Percentiles rank a stretch among this genome's conserved stretches.
These are phyloP conservation scores for Diutina siamensis DNA, from an alignment of 1,139 yeast genomes.

Conservation along the genomic window DNA sequence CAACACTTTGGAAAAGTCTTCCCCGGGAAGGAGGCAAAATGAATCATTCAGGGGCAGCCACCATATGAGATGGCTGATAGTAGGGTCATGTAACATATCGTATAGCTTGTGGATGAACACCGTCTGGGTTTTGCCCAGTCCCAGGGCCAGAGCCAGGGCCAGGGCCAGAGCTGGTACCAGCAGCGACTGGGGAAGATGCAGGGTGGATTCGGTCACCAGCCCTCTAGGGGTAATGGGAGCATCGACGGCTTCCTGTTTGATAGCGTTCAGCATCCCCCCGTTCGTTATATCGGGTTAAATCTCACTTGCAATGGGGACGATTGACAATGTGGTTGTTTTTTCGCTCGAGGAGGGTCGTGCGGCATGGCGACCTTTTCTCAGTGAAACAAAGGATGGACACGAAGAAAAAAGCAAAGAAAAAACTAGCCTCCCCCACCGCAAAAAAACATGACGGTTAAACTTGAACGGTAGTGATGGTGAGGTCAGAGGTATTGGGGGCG, in stretches of 20 bases:
- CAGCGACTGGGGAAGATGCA: neutral
- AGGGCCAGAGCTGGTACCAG: neutral
- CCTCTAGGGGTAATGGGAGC: neutral
- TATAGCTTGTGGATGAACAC: conserved; percentile 55
- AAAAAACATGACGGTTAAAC: no score
- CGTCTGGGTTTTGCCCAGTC: conserved; percentile 31
- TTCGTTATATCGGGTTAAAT: neutral
- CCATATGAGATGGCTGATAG: conserved; percentile 40
- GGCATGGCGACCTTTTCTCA: neutral
- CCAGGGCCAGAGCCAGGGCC: conserved; percentile 1
- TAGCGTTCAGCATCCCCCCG: conserved; percentile 3
- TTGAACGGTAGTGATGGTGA: no score
- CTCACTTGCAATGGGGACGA: neutral
- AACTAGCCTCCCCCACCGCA: no score
- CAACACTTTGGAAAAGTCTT: conserved; percentile 50
- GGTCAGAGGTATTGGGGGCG: no score
- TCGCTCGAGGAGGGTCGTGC: neutral
- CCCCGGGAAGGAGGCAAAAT: conserved; percentile 36
- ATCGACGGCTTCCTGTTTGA: conserved; percentile 1
- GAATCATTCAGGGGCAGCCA: conserved; percentile 35
- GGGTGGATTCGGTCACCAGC: neutral
- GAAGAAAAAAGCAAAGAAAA: no score
- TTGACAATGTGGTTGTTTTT: neutral
- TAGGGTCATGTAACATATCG: conserved; percentile 48
- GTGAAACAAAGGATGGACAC: neutral